Conservation (phyloP, 2,329 filamentous ascomycete species). For the Arthrobotrys sphaeroides region DNA sequence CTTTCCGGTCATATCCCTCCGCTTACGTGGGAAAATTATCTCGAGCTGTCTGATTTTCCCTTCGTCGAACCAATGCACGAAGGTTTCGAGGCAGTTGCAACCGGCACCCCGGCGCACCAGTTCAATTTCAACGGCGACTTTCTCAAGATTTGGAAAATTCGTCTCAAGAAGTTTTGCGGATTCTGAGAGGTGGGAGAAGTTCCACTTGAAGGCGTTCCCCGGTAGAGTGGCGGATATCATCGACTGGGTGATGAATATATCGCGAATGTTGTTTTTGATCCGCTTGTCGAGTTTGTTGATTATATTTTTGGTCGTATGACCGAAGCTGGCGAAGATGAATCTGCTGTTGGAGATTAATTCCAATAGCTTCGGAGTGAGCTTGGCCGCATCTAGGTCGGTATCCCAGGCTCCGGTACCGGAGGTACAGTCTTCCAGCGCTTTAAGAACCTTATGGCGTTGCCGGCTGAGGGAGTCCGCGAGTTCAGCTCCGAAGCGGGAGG, state of each 20-base stretch:
- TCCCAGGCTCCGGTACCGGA: neutral
- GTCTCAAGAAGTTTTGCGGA: slow-evolving; percentile 1
- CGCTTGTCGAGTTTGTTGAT: slow-evolving; percentile 5
- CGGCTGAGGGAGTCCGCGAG: neutral
- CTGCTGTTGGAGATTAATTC: slow-evolving; percentile 5
- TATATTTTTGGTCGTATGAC: slow-evolving; percentile 13
- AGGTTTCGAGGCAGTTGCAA: neutral
- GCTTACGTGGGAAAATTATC: slow-evolving; percentile 4
- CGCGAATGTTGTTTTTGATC: slow-evolving; percentile 14
- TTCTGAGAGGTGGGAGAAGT: neutral
- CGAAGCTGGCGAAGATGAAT: slow-evolving; percentile 33
- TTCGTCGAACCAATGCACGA: slow-evolving; percentile 18
- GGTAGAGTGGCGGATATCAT: slow-evolving; percentile 11
- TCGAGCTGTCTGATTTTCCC: slow-evolving; percentile 18
- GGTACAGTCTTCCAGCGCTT: slow-evolving; percentile 1
- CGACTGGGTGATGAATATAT: slow-evolving; percentile 34
- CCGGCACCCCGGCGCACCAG: neutral
- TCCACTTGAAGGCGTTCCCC: slow-evolving; percentile 11
- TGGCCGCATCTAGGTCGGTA: slow-evolving; percentile 5
- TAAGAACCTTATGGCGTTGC: neutral
- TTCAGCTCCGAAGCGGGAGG: neutral
- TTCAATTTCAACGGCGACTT: slow-evolving; percentile 4
- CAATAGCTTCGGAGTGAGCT: slow-evolving; percentile 16
- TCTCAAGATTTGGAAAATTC: slow-evolving; percentile 23
- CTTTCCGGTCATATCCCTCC: neutral